Evolutionary conservation across 495 filamentous ascomycete genomes (phyloP).

Genomic region (Trichoderma gamsii): DNA sequence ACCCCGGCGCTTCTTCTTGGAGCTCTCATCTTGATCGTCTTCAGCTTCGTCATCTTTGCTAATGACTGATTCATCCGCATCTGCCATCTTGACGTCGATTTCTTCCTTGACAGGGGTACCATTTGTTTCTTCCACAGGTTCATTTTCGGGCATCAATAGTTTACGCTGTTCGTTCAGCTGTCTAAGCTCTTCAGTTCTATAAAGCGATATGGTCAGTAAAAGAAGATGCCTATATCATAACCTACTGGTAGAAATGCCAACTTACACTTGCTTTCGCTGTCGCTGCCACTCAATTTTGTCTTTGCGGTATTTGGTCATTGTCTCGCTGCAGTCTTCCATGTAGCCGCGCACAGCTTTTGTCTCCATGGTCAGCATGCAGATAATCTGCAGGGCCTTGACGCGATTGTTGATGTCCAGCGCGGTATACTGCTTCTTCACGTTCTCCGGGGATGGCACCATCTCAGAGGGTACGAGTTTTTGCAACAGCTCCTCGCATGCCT

Average conservation of each 20-base stretch:
- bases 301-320: conserved; percentile 90
- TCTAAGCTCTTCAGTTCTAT: conserved; percentile 75
- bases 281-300: conserved; percentile 91
- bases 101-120: conserved; percentile 37
- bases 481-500: conserved; percentile 72
- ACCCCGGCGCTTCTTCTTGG: conserved; percentile 19
- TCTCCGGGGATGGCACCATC: conserved; percentile 64
- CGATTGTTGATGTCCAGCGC: conserved; percentile 76
- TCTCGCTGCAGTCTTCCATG: conserved; percentile 81
- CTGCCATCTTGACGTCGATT: conserved; percentile 57
- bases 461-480: conserved; percentile 71
- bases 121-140: conserved; percentile 60
- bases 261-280: conserved; percentile 75
- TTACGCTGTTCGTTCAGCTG: conserved; percentile 80
- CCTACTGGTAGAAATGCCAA: conserved; percentile 21
- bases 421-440: conserved; percentile 62
- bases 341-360: conserved; percentile 80
- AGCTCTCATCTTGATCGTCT: conserved; percentile 25
- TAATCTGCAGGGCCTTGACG: conserved; percentile 72
- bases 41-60: conserved; percentile 54
- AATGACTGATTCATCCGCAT: conserved; percentile 52
- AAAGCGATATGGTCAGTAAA: conserved; percentile 18
- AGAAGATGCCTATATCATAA: not conserved
- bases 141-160: conserved; percentile 69
- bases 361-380: conserved; percentile 79